phyloP scores from a whole-genome alignment of 768 basidiomycete species.

The Psilocybe subaeruginosa region DNA sequence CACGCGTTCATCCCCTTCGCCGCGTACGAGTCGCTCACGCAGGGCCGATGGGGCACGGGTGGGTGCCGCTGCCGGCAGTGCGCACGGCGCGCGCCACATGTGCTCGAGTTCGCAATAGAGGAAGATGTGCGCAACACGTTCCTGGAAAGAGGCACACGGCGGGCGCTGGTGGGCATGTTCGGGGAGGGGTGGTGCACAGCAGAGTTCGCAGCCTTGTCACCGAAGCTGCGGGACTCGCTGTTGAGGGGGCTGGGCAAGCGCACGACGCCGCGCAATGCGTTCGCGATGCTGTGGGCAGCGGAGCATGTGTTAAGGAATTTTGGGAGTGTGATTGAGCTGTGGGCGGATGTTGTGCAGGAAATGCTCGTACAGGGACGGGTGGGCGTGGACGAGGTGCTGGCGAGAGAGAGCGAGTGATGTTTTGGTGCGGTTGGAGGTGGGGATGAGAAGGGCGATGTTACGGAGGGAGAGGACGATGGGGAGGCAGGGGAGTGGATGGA shows the following conservation, averaged over 20 bases:
- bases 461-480: no score
- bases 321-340: constrained; percentile 61
- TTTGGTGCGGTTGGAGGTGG: constrained; percentile 37
- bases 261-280: constrained; percentile 68
- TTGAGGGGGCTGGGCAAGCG: constrained; percentile 75
- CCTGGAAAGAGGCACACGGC: constrained; percentile 72
- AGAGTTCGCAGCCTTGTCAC: constrained; percentile 76
- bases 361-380: constrained; percentile 70
- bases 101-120: constrained; percentile 78
- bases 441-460: no score
- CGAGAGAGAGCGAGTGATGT: constrained; percentile 59
- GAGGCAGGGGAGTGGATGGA: constrained; percentile 69
- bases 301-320: constrained; percentile 62
- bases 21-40: constrained; percentile 77
- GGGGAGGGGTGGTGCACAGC: constrained; percentile 87
- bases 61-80: constrained; percentile 82
- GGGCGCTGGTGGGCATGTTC: constrained; percentile 81
- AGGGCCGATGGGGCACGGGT: constrained; percentile 81
- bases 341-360: constrained; percentile 66
- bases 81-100: constrained; percentile 55
- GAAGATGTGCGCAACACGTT: constrained; percentile 76
- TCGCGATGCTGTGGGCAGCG: constrained; percentile 69
- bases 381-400: constrained; percentile 63
- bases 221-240: constrained; percentile 65
- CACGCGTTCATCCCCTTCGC: constrained; percentile 80